phyloP scores from a whole-genome alignment of 1,139 yeast species.

The Citeromyces hawaiiensis region DNA sequence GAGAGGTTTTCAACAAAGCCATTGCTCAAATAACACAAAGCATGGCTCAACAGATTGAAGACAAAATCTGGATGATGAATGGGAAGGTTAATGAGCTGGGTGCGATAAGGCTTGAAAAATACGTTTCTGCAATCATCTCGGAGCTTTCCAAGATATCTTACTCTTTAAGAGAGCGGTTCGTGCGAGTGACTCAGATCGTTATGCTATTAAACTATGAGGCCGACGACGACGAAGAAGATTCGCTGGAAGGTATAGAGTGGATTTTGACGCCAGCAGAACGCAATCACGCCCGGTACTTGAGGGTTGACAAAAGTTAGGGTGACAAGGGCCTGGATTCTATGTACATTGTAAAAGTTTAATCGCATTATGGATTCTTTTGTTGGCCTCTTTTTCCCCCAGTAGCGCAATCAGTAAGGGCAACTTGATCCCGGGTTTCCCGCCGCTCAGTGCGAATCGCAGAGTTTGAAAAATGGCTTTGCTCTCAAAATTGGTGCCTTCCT shows the following conservation, averaged over 20 bases:
- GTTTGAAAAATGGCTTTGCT: conserved; percentile 45
- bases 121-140: conserved; percentile 58
- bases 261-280: conserved; percentile 69
- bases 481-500: conserved; percentile 8
- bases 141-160: conserved; percentile 54
- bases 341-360: conserved; percentile 2
- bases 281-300: conserved; percentile 36
- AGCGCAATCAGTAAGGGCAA: conserved; percentile 45
- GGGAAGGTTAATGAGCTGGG: conserved; percentile 73
- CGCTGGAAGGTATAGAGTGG: conserved; percentile 35
- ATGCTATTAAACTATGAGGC: conserved; percentile 77
- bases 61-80: conserved; percentile 50
- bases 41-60: conserved; percentile 38
- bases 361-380: conserved; percentile 3
- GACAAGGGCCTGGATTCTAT: too few species aligned
- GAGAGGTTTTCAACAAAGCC: conserved; percentile 32
- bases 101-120: conserved; percentile 73
- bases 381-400: conserved; percentile 33
- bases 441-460: conserved; percentile 62
- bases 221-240: conserved; percentile 37
- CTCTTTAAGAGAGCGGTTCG: conserved; percentile 62
- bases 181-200: conserved; percentile 72
- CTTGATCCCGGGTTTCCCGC: conserved; percentile 57
- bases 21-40: conserved; percentile 39
- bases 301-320: conserved; percentile 23